phyloP scores from a whole-genome alignment of 768 basidiomycete genomes.

The Xerocomellus chrysenteron region DNA sequence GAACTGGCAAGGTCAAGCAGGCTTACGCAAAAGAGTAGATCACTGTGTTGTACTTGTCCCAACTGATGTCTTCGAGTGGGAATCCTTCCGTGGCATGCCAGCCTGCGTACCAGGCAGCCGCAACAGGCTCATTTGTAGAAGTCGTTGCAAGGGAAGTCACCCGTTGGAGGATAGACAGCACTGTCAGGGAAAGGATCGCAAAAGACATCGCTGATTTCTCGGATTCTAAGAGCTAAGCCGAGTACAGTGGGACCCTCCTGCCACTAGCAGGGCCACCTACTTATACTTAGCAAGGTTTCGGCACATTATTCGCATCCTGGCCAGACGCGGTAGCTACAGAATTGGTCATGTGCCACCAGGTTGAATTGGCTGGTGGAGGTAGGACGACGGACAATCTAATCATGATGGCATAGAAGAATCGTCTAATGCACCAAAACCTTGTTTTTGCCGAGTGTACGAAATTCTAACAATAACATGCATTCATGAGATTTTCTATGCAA shows the following conservation, averaged over 20 bases:
- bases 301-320: not conserved
- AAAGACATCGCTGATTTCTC: not conserved
- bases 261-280: not conserved
- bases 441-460: too few species aligned
- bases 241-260: not conserved
- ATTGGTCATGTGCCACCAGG: too few species aligned
- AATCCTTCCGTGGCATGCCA: conserved; percentile 47
- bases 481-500: too few species aligned
- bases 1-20: not conserved
- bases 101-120: conserved; percentile 60
- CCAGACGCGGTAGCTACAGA: too few species aligned
- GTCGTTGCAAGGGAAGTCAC: not conserved
- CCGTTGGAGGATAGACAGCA: conserved; percentile 2
- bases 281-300: conserved; percentile 3
- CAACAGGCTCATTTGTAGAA: conserved; percentile 27
- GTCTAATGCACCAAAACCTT: not conserved
- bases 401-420: too few species aligned
- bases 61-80: conserved; percentile 53
- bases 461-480: too few species aligned
- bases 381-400: too few species aligned
- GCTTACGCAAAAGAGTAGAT: conserved; percentile 67
- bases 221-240: not conserved
- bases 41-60: conserved; percentile 72
- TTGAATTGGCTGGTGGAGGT: too few species aligned
- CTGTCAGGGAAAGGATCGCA: not conserved